Conservation (phyloP, 1,284 basidiomycete genomes). For the Inonotus hispidus region DNA sequence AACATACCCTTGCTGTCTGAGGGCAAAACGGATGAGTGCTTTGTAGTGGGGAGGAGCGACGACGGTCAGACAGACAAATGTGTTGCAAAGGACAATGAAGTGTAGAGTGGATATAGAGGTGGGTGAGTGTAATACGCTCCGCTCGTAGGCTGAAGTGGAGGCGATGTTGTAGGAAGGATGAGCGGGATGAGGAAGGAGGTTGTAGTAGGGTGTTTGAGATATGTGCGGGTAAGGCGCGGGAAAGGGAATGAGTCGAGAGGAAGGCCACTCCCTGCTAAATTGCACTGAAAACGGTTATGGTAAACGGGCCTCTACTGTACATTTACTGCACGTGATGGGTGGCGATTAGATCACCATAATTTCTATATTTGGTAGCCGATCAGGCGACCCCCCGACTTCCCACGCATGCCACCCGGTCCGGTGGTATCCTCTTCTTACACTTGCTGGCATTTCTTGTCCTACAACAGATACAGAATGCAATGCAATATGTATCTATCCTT, state of each 20-base stretch:
- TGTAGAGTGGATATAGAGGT: neutral
- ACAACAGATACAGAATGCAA: too few species aligned
- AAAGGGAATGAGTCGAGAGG: neutral
- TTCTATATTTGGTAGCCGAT: neutral
- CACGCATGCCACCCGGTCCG: too few species aligned
- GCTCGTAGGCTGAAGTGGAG: neutral
- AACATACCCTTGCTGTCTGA: neutral
- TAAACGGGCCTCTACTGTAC: neutral
- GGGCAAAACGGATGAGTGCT: neutral
- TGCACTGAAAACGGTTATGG: neutral
- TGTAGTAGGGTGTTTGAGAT: neutral
- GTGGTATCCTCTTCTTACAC: too few species aligned
- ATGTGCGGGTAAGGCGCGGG: neutral
- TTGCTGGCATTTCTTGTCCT: too few species aligned
- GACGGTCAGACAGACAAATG: neutral
- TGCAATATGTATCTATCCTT: too few species aligned
- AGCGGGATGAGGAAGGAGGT: neutral
- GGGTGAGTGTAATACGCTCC: neutral
- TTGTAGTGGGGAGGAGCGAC: neutral
- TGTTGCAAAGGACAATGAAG: neutral
- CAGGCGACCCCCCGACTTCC: neutral
- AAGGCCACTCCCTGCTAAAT: neutral
- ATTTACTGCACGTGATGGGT: neutral
- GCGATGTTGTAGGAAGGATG: neutral
- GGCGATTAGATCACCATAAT: neutral